These are phyloP conservation scores for Marasmius tenuissimus DNA, from an alignment of 1,284 basidiomycete species.

Conservation along the genomic window DNA sequence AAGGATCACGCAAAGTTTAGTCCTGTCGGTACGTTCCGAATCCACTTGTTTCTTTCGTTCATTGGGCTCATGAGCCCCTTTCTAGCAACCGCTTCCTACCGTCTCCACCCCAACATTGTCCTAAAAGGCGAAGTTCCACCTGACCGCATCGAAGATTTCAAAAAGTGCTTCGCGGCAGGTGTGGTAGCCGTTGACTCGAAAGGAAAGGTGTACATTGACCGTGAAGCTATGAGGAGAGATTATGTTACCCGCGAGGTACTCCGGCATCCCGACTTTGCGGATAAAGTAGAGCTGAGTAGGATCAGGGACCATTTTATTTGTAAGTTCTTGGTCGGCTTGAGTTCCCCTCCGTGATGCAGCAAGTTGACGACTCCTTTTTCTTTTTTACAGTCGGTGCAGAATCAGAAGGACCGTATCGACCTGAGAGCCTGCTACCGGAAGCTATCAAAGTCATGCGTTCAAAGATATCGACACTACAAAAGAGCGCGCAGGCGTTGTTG, in stretches of 20 bases:
- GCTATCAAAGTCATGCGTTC: slow-evolving; percentile 81
- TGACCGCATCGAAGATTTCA: slow-evolving; percentile 74
- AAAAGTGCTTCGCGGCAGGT: slow-evolving; percentile 86
- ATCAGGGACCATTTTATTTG: slow-evolving; percentile 95
- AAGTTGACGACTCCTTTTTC: neutral
- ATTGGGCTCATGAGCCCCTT: neutral
- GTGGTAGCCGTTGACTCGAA: slow-evolving; percentile 76
- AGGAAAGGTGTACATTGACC: slow-evolving; percentile 60
- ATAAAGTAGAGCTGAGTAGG: slow-evolving; percentile 80
- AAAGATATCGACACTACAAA: slow-evolving; percentile 69
- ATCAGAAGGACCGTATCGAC: slow-evolving; percentile 86
- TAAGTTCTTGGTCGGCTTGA: slow-evolving; percentile 36
- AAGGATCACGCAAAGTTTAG: slow-evolving; percentile 98
- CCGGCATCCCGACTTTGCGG: slow-evolving; percentile 89
- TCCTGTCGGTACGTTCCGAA: slow-evolving; percentile 78
- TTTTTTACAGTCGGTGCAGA: slow-evolving; percentile 76
- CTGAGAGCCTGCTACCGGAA: slow-evolving; percentile 84
- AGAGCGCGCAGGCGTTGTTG: slow-evolving; percentile 58
- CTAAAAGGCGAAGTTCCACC: slow-evolving; percentile 74
- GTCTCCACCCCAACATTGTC: slow-evolving; percentile 86
- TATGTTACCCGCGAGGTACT: slow-evolving; percentile 93
- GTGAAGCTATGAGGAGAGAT: slow-evolving; percentile 76
- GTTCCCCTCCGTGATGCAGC: neutral
- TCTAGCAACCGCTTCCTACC: slow-evolving; percentile 93
- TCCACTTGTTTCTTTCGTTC: neutral